phyloP scores from a whole-genome alignment of 169 alveolate genomes.

The Miamiensis avidus region DNA sequence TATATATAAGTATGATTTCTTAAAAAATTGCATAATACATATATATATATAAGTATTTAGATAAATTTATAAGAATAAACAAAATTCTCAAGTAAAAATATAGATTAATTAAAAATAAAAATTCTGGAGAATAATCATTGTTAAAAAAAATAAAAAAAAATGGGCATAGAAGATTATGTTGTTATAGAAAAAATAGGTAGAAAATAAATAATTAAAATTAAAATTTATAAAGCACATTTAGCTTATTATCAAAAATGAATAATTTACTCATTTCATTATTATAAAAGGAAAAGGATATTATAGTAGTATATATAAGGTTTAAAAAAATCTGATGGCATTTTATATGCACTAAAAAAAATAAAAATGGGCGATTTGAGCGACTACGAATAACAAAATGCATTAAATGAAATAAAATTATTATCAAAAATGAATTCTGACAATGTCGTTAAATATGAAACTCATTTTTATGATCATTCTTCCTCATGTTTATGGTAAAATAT shows the following conservation, averaged over 20 bases:
- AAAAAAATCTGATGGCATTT: background rate
- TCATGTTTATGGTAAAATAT: background rate
- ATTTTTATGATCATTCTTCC: background rate
- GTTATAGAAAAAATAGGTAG: background rate
- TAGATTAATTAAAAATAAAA: no score
- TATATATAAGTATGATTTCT: no score
- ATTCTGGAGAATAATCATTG: no score
- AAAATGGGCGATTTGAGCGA: background rate
- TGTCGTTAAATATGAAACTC: background rate
- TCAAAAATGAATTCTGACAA: background rate
- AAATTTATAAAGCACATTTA: no score
- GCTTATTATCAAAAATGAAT: no score
- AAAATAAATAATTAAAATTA: no score
- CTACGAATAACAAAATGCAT: background rate
- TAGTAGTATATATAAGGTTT: background rate
- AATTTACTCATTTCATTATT: no score
- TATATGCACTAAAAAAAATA: background rate
- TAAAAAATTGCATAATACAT: no score
- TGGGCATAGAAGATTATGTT: background rate
- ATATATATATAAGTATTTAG: no score
- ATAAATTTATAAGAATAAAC: no score
- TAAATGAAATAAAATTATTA: background rate
- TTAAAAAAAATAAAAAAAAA: no score
- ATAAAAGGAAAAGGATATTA: background rate
- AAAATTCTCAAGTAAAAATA: no score